These are phyloP conservation scores for Luffa aegyptiaca DNA, from an alignment of 306 rosid genomes.

Conservation along the genomic window DNA sequence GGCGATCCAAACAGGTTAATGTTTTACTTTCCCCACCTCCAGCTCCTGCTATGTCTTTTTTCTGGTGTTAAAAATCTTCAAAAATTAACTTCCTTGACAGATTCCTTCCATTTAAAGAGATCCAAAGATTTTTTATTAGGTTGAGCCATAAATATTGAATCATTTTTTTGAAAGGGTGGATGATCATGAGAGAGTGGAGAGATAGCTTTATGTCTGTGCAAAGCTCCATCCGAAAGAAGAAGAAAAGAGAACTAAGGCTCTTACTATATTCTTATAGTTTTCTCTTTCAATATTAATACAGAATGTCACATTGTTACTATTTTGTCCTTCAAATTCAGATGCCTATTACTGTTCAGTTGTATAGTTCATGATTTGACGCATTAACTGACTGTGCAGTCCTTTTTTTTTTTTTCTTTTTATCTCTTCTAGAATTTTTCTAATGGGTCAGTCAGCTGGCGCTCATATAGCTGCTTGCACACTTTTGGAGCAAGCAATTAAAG, in stretches of 20 bases:
- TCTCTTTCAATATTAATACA: neutral
- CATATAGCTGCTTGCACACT: constrained; percentile 91
- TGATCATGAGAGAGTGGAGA: neutral
- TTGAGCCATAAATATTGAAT: neutral
- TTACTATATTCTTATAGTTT: neutral
- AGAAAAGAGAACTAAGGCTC: neutral
- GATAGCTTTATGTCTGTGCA: neutral
- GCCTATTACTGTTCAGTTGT: neutral
- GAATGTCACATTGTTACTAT: neutral
- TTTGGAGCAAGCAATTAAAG: constrained; percentile 84
- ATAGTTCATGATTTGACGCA: neutral
- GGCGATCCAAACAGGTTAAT: constrained; percentile 91
- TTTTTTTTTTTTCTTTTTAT: neutral
- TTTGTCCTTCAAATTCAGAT: neutral
- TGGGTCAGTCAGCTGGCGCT: constrained; percentile 99
- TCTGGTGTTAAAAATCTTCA: neutral
- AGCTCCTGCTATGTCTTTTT: neutral
- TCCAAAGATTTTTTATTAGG: neutral
- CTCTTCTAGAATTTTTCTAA: constrained; percentile 58
- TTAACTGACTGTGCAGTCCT: neutral
- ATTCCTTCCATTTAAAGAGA: neutral
- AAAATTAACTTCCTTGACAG: neutral
- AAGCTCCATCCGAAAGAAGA: neutral
- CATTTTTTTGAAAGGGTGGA: neutral
- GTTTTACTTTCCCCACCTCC: neutral